A percentile compares a stretch with the other conserved stretches of the same genome.
These are phyloP conservation scores for Sugiyamaella novakii DNA, from an alignment of 1,139 yeast species.

Conservation along the genomic window DNA sequence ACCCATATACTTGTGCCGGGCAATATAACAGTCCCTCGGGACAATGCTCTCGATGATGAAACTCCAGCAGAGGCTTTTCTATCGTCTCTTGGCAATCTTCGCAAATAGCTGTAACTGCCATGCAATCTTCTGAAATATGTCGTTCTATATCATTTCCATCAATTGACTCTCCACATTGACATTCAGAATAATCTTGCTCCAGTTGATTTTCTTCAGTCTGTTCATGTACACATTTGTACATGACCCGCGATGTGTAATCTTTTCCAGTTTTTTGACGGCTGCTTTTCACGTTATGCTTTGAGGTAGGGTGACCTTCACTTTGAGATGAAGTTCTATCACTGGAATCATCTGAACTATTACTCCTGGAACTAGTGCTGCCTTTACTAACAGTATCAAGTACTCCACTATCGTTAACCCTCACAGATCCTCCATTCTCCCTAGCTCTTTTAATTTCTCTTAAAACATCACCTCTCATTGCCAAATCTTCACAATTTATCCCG, in stretches of 20 bases:
- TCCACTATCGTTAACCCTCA: neutral
- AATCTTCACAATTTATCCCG: constrained; percentile 21
- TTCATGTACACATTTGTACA: constrained; percentile 14
- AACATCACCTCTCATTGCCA: constrained; percentile 31
- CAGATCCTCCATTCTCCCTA: neutral
- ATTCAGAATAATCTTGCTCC: constrained; percentile 2
- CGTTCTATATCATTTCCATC: constrained; percentile 22
- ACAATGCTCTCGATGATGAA: constrained; percentile 42
- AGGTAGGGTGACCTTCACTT: neutral
- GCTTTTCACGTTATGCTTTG: neutral
- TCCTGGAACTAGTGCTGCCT: neutral
- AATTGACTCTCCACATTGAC: constrained; percentile 24
- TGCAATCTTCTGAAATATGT: constrained; percentile 28
- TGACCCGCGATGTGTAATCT: neutral
- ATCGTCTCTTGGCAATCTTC: constrained; percentile 47
- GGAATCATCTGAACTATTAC: neutral
- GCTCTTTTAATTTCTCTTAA: constrained; percentile 6
- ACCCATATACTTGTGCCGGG: constrained; percentile 44
- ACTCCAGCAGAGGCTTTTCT: constrained; percentile 37
- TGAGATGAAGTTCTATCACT: neutral
- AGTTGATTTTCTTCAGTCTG: neutral
- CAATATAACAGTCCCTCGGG: constrained; percentile 43
- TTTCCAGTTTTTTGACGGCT: neutral
- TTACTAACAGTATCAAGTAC: neutral
- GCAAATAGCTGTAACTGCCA: constrained; percentile 39